phyloP scores from a whole-genome alignment of 768 basidiomycete genomes.

The Macrolepiota dolichaula region DNA sequence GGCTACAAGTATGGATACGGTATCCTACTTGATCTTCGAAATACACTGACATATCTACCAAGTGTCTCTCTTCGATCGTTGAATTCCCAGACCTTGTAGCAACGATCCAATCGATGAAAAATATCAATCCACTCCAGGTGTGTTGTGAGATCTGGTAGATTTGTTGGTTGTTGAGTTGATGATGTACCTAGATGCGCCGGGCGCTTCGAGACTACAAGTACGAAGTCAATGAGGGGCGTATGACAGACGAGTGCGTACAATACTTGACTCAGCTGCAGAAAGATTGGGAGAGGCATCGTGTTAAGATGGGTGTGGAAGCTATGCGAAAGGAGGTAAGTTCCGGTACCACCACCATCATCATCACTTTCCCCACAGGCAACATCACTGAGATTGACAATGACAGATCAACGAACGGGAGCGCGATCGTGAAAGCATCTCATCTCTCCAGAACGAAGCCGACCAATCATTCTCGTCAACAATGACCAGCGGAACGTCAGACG shows the following conservation, averaged over 20 bases:
- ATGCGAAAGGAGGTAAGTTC: slow-evolving; percentile 66
- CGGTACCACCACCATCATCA: no score
- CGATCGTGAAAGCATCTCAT: slow-evolving; percentile 58
- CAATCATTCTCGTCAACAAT: slow-evolving; percentile 26
- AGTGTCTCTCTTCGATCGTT: slow-evolving; percentile 83
- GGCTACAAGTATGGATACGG: slow-evolving; percentile 71
- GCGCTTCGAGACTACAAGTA: slow-evolving; percentile 92
- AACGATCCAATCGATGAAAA: slow-evolving; percentile 83
- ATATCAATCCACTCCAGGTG: slow-evolving; percentile 91
- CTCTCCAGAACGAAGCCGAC: slow-evolving; percentile 34
- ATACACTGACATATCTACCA: slow-evolving; percentile 11
- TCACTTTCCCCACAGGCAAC: neutral
- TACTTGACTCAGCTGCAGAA: slow-evolving; percentile 94
- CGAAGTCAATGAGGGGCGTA: slow-evolving; percentile 87
- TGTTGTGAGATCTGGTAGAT: neutral
- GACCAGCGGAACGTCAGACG: slow-evolving; percentile 27
- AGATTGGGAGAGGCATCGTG: slow-evolving; percentile 93
- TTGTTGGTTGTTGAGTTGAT: neutral
- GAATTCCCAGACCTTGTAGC: slow-evolving; percentile 88
- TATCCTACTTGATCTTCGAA: neutral
- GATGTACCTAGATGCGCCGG: slow-evolving; percentile 71
- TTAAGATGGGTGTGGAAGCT: slow-evolving; percentile 83
- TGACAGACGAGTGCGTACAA: slow-evolving; percentile 94
- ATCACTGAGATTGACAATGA: slow-evolving; percentile 1
- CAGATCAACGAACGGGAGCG: slow-evolving; percentile 72